Evolutionary conservation across 805 yeast genomes (phyloP).

Genomic region (Komagataella phaffii): DNA sequence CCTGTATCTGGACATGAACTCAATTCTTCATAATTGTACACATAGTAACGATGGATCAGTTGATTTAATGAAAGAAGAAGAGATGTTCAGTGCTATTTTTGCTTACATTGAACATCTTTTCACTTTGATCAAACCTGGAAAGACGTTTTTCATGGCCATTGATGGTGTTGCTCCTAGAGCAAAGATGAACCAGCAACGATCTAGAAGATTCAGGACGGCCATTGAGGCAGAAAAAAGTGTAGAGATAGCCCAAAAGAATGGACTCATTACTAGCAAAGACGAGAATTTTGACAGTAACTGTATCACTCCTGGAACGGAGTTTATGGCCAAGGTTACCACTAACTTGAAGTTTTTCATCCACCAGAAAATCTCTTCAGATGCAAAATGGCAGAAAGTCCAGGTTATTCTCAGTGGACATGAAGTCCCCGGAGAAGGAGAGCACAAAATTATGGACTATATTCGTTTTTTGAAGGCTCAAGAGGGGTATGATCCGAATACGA

Average conservation of each 20-base stretch:
- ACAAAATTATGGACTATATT: conserved; percentile 88
- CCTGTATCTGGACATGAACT: conserved; percentile 92
- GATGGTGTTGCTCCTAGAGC: conserved; percentile 99
- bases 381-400: conserved; percentile 71
- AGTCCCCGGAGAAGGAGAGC: conserved; percentile 98
- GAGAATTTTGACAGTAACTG: conserved; percentile 85
- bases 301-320: conserved; percentile 94
- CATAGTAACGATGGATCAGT: conserved; percentile 61
- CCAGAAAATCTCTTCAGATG: conserved; percentile 75
- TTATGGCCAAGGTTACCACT: conserved; percentile 78
- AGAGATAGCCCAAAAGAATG: conserved; percentile 59
- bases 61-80: conserved; percentile 68
- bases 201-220: conserved; percentile 91
- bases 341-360: conserved; percentile 80
- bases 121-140: conserved; percentile 73
- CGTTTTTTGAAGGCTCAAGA: conserved; percentile 66
- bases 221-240: conserved; percentile 77
- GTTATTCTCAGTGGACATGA: conserved; percentile 84
- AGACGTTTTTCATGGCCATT: conserved; percentile 88
- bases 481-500: conserved; percentile 61
- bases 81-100: conserved; percentile 85
- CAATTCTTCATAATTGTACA: conserved; percentile 88
- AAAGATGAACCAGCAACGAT: conserved; percentile 94
- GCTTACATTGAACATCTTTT: conserved; percentile 91
- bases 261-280: conserved; percentile 66